Evolutionary conservation across 2,329 filamentous ascomycete genomes (phyloP), one percentile per base, ranked within the genome.

Genomic region (Xylariaceae sp.): DNA sequence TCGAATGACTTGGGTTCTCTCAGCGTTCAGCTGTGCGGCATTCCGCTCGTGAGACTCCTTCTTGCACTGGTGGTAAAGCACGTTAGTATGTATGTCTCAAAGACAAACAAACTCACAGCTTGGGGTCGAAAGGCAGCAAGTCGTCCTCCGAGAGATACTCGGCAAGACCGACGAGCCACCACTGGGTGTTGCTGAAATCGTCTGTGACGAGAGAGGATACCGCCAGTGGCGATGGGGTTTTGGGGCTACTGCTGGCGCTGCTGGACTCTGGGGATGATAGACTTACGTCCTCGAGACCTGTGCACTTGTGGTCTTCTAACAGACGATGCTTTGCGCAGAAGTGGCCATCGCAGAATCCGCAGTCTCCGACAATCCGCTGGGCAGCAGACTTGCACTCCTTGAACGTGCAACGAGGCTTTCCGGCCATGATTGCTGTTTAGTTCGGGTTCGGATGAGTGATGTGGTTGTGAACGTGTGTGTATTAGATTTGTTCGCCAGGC

Each of bases 1-100:
- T 74, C 89, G 92, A 75, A 97, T 94, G 64, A 95, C 91, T 59
- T 93, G 88, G 43, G 94, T 99, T 68, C 93, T 82, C 80, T 99
- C 93, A 52, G 86, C 84, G 73, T 97, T 90, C 68, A 99, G 79
- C 75, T 95, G 92, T 60, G 91, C 88, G 54, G 90, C 89, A 71
- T 99, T 99, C 61, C 91, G 86, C 71, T 95, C 90, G 73, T 96
- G 90, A 44, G 90, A 93, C 72, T 96, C 91, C 78, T 96, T 94
- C 81, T 97, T 96, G 81, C 93, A 97, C 84, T 87, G 67, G 31
- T 53, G 47, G 48, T 55, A 17, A 44, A 47, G 61, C 22, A 28
- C 22, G 22, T 28, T 28, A 28, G 22, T 28, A 28, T 28, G 22
- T 28, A 7, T 28, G 22, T 28, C 22, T 28, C 22, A 4, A 55